phyloP scores from a whole-genome alignment of 345 rosid species.

The Conringia planisiliqua region DNA sequence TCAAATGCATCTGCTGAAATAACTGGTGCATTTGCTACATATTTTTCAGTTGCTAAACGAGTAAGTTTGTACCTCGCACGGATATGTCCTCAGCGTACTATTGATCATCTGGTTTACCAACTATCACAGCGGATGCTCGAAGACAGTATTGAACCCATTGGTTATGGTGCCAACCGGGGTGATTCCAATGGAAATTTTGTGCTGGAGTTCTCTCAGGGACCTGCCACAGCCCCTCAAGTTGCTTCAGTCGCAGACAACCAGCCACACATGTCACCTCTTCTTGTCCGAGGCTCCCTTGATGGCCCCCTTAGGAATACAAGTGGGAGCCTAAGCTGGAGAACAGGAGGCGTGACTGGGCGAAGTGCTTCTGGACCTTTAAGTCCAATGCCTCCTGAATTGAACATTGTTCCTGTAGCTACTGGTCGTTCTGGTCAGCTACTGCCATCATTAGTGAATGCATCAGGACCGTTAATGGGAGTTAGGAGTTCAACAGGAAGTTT shows the following conservation, averaged over 20 bases:
- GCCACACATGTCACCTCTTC: constrained; percentile 97
- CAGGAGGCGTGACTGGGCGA: constrained; percentile 80
- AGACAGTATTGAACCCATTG: constrained; percentile 77
- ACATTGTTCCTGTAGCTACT: constrained; percentile 66
- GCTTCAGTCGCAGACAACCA: constrained; percentile 71
- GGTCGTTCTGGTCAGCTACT: constrained; percentile 95
- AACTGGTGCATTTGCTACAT: constrained; percentile 98
- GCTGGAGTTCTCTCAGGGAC: constrained; percentile 96
- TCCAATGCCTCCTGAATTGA: constrained; percentile 91
- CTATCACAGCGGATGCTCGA: constrained; percentile 91
- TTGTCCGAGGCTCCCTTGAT: constrained; percentile 93
- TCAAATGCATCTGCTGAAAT: constrained; percentile 98
- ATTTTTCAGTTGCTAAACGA: constrained; percentile 98
- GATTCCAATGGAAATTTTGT: constrained; percentile 72
- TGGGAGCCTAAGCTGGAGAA: constrained; percentile 94
- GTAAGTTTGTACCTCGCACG: constrained; percentile 95
- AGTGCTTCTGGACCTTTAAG: constrained; percentile 91
- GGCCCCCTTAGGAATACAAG: constrained; percentile 92
- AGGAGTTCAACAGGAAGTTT: constrained; percentile 94
- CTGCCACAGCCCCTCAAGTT: constrained; percentile 63
- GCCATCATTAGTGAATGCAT: constrained; percentile 85
- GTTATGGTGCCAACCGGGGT: constrained; percentile 51
- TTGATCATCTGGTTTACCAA: constrained; percentile 96
- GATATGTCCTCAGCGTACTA: constrained; percentile 93
- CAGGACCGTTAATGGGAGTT: constrained; percentile 95